Evolutionary conservation across 768 basidiomycete genomes (phyloP).

Genomic region (Ramaria sp.): DNA sequence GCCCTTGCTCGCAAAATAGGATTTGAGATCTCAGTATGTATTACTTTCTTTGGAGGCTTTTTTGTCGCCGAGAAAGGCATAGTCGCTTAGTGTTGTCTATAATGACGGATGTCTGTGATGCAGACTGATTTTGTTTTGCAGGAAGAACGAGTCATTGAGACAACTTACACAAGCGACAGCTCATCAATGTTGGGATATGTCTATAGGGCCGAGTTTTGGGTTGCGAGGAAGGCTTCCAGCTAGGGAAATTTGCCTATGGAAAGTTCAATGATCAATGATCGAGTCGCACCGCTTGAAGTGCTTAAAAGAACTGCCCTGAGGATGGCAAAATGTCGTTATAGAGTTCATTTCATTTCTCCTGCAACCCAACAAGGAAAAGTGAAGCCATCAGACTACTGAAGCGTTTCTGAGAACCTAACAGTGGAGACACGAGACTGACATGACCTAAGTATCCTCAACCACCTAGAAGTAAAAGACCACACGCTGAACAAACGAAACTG

Average conservation of each 20-base stretch:
- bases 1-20: conserved; percentile 60
- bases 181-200: conserved; percentile 76
- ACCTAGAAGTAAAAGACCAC: too few species aligned
- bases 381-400: too few species aligned
- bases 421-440: too few species aligned
- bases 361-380: too few species aligned
- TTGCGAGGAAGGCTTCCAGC: conserved; percentile 36
- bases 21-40: conserved; percentile 67
- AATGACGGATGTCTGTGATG: neutral
- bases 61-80: neutral
- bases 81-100: neutral
- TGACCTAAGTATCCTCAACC: too few species aligned
- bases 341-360: too few species aligned
- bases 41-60: neutral
- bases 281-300: too few species aligned
- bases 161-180: conserved; percentile 79
- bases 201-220: conserved; percentile 82
- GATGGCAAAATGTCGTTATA: too few species aligned
- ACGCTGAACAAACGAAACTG: neutral
- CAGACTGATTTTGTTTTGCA: conserved; percentile 20
- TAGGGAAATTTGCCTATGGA: neutral
- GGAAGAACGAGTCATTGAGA: conserved; percentile 72
- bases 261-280: neutral
- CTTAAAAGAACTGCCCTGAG: too few species aligned
- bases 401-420: too few species aligned